phyloP scores from a whole-genome alignment of 176 grass and related monocot genomes.

The Carex cristatella region DNA sequence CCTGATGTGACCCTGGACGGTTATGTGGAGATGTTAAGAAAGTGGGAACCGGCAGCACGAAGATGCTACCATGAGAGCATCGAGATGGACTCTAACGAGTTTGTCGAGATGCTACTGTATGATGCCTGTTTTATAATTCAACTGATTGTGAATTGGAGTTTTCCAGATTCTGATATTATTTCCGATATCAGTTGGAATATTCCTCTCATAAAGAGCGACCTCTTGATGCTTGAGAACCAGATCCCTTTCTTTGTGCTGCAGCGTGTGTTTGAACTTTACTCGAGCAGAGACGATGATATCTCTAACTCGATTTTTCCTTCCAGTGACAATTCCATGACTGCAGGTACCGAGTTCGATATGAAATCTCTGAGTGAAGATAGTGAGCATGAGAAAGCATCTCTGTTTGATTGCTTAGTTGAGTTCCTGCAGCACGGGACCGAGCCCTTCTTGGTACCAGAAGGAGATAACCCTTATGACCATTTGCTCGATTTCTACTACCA shows the following conservation, averaged over 20 bases:
- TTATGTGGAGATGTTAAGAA: not conserved
- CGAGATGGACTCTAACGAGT: not conserved
- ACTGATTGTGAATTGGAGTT: conserved; percentile 8
- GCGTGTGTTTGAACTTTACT: not conserved
- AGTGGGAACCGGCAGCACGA: not conserved
- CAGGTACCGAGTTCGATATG: not conserved
- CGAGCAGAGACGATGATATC: not conserved
- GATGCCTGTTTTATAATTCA: conserved; percentile 21
- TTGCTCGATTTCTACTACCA: conserved; percentile 28
- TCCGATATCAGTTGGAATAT: conserved; percentile 2
- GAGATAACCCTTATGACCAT: not conserved
- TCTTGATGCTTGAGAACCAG: conserved; percentile 25
- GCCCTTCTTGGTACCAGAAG: not conserved
- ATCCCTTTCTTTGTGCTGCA: conserved; percentile 11
- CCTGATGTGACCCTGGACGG: not conserved
- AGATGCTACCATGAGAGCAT: not conserved
- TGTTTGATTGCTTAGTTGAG: not conserved
- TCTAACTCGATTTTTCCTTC: not conserved
- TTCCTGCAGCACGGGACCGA: conserved; percentile 6
- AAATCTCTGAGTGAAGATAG: conserved; percentile 9
- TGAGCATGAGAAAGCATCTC: not conserved
- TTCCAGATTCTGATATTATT: not conserved
- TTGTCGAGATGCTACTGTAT: conserved; percentile 1
- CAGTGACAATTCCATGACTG: not conserved
- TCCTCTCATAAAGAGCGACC: conserved; percentile 21